Evolutionary conservation across 169 alveolate species (phyloP).

Genomic region (Plasmodium falciparum): DNA sequence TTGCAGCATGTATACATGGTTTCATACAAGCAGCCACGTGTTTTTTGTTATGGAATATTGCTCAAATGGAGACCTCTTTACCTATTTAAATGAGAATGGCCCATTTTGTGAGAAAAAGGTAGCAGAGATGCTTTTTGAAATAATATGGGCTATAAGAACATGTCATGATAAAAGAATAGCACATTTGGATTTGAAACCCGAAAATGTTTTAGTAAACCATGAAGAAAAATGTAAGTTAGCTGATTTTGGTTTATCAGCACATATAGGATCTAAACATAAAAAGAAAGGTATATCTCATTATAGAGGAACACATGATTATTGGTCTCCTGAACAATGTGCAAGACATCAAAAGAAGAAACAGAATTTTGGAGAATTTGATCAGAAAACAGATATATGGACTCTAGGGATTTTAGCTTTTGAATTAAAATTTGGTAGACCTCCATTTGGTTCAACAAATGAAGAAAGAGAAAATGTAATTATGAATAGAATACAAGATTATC

Average conservation of each 20-base stretch:
- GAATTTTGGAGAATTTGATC: constrained; percentile 86
- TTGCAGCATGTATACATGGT: constrained; percentile 88
- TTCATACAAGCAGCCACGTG: constrained; percentile 85
- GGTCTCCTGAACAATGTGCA: constrained; percentile 90
- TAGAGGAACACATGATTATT: constrained; percentile 83
- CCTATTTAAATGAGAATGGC: constrained; percentile 79
- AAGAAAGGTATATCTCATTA: constrained; percentile 79
- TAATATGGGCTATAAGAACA: constrained; percentile 90
- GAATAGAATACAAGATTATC: constrained; percentile 80
- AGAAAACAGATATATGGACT: constrained; percentile 90
- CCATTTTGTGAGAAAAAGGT: constrained; percentile 83
- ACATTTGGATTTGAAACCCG: constrained; percentile 90
- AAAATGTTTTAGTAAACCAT: constrained; percentile 88
- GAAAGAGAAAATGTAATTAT: constrained; percentile 80
- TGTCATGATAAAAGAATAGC: constrained; percentile 91
- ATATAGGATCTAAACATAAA: constrained; percentile 83
- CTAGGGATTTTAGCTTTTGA: constrained; percentile 89
- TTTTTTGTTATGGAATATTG: constrained; percentile 90
- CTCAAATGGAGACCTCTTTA: constrained; percentile 86
- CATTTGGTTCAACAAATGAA: constrained; percentile 86
- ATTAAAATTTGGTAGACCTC: constrained; percentile 84
- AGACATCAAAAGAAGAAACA: constrained; percentile 79
- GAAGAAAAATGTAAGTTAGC: constrained; percentile 86
- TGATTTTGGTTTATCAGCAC: constrained; percentile 91
- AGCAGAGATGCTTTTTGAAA: constrained; percentile 85